phyloP scores from a whole-genome alignment of 2,329 filamentous ascomycete genomes.

The Aspergillus texensis region DNA sequence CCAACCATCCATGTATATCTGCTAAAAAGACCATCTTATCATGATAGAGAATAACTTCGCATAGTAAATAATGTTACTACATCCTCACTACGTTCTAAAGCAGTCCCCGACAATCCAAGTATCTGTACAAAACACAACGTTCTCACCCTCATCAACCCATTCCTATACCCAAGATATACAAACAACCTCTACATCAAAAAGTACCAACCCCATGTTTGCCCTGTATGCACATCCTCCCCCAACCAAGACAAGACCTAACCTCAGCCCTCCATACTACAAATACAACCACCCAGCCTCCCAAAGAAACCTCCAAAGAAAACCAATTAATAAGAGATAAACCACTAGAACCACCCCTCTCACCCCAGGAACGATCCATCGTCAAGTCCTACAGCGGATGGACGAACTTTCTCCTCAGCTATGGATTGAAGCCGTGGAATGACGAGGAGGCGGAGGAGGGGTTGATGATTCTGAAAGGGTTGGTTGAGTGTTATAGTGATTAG shows the following conservation, averaged over 20 bases:
- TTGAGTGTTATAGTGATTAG: neutral
- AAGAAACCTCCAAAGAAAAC: too few species aligned
- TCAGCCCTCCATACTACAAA: too few species aligned
- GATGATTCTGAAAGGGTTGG: slow-evolving; percentile 19
- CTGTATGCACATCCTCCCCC: neutral
- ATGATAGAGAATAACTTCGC: too few species aligned
- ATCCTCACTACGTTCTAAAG: too few species aligned
- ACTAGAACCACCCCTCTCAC: slow-evolving; percentile 30
- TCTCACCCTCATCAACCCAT: neutral
- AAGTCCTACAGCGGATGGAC: slow-evolving; percentile 34
- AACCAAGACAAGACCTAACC: too few species aligned
- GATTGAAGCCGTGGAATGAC: slow-evolving; percentile 27
- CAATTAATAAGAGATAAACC: neutral
- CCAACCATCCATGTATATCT: neutral
- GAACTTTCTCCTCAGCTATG: slow-evolving; percentile 24
- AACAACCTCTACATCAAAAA: neutral
- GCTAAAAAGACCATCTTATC: neutral
- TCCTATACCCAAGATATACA: too few species aligned
- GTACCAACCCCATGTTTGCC: neutral
- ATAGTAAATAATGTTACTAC: too few species aligned
- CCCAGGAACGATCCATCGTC: slow-evolving; percentile 28
- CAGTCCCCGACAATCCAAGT: too few species aligned
- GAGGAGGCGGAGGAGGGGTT: slow-evolving; percentile 29
- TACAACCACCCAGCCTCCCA: neutral
- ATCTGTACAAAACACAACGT: too few species aligned